Percentiles rank a stretch among this genome's conserved stretches.
Conservation (phyloP, 495 filamentous ascomycete species). For the Sordaria brevicollis region DNA sequence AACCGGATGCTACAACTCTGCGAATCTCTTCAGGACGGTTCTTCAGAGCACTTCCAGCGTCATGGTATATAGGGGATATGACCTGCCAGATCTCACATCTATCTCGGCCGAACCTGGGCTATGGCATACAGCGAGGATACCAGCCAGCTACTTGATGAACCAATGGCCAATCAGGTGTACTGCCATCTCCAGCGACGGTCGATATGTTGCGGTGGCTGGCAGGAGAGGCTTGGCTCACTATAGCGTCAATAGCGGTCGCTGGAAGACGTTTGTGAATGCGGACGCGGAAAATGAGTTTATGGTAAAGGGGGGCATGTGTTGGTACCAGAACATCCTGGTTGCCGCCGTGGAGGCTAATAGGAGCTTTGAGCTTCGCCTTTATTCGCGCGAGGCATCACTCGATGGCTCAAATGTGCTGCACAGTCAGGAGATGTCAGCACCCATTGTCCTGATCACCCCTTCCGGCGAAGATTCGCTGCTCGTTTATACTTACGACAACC, state of each 20-base stretch:
- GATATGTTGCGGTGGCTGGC: constrained; percentile 94
- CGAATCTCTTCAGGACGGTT: constrained; percentile 82
- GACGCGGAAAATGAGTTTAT: constrained; percentile 79
- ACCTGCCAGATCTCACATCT: constrained; percentile 76
- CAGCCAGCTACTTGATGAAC: constrained; percentile 68
- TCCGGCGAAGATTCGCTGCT: constrained; percentile 91
- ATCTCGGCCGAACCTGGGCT: constrained; percentile 87
- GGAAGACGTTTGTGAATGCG: constrained; percentile 85
- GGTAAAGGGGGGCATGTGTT: constrained; percentile 94
- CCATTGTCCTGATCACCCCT: constrained; percentile 74
- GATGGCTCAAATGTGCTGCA: constrained; percentile 62
- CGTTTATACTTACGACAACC: constrained; percentile 94
- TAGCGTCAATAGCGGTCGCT: constrained; percentile 85
- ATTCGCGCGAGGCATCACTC: constrained; percentile 77
- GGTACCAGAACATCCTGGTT: constrained; percentile 93
- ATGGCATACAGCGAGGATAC: constrained; percentile 88
- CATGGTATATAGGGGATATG: constrained; percentile 88
- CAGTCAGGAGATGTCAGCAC: constrained; percentile 65
- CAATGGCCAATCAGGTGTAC: constrained; percentile 88
- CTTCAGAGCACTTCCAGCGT: constrained; percentile 76
- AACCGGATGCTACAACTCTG: constrained; percentile 78
- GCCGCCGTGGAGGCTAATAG: constrained; percentile 82
- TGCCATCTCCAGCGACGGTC: constrained; percentile 79
- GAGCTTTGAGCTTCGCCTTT: constrained; percentile 80
- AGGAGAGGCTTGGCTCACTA: constrained; percentile 88